These are phyloP conservation scores for Bothriochloa decipiens DNA, from an alignment of 176 grass and related monocot genomes.

Conservation along the genomic window DNA sequence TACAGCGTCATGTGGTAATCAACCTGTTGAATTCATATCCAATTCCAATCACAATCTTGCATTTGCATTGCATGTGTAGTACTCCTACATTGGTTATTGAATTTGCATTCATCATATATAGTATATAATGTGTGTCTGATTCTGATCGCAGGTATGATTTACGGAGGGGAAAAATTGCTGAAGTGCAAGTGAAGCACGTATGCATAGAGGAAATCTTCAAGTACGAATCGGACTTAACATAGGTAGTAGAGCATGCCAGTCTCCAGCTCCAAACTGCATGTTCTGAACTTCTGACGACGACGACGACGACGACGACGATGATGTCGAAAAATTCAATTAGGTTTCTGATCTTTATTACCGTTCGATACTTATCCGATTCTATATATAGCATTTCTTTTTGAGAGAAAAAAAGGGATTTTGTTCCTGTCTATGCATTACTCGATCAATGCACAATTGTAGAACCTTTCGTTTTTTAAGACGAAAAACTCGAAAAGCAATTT, in stretches of 20 bases:
- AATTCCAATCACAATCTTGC: not conserved
- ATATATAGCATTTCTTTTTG: not conserved
- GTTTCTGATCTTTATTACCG: not conserved
- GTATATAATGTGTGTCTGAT: not conserved
- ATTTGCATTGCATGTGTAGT: not conserved
- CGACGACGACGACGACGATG: not conserved
- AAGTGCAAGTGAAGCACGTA: conserved; percentile 12
- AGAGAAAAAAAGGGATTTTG: not conserved
- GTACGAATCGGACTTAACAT: conserved; percentile 44
- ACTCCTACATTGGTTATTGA: not conserved
- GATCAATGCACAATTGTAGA: not conserved
- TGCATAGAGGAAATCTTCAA: conserved; percentile 39
- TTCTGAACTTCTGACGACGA: not conserved
- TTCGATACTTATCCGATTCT: too few relatives aligned
- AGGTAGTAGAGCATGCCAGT: not conserved
- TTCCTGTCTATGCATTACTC: not conserved
- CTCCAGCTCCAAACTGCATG: not conserved
- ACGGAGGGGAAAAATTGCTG: conserved; percentile 18
- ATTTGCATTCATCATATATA: too few relatives aligned
- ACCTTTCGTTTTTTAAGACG: not conserved
- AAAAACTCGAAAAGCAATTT: too few relatives aligned
- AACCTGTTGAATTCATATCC: not conserved
- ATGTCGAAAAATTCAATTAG: not conserved
- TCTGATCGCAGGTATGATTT: conserved; percentile 37
- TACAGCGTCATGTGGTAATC: conserved; percentile 34